Evolutionary conservation across 306 rosid genomes (phyloP), one percentile per base, ranked within the genome.

Genomic region (Sindora glabra): DNA sequence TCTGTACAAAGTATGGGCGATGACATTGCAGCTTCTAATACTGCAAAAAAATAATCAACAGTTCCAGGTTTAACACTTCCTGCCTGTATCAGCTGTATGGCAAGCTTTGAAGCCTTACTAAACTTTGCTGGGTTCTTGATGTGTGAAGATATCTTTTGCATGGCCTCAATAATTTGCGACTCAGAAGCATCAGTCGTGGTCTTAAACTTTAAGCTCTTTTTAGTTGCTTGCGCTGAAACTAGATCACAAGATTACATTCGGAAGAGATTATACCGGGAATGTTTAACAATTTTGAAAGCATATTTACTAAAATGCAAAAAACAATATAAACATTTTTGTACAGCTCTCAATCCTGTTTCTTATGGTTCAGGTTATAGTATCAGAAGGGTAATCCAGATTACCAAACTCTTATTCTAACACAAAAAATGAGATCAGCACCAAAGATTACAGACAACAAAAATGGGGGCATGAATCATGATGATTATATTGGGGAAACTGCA

Each of bases 101-200:
- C 94, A 55, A 88, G 95, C 81, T 92, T 83, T 27, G 96, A 77
- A 72, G 99, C 99, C 83, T 92, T 92, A 42, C 78, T 60, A 56
- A 86, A 78, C 73, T 92, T 92, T 1, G 79, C 45, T 30, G 95
- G 94, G 77, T 79, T 86, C 79, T 78, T 92, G 37, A 92, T 89
- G 71, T 89, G 99, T 0, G 84, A 86, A 14, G 95, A 76, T 83
- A 92, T 86, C 82, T 89, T 92, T 79, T 80, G 81, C 96, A 86
- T 92, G 22, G 99, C 98, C 58, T 88, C 90, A 39, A 76, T 74
- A 64, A 92, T 80, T 69, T 92, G 98, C 25, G 74, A 63, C 74
- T 86, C 90, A 1, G 98, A 86, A 61, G 96, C 95, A 81, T 92
- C 98, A 0, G 96, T 83, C 0, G 79, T 70, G 69, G 89, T 86